phyloP scores from a whole-genome alignment of 2,329 filamentous ascomycete species.

The Trichoderma cornu-damae region DNA sequence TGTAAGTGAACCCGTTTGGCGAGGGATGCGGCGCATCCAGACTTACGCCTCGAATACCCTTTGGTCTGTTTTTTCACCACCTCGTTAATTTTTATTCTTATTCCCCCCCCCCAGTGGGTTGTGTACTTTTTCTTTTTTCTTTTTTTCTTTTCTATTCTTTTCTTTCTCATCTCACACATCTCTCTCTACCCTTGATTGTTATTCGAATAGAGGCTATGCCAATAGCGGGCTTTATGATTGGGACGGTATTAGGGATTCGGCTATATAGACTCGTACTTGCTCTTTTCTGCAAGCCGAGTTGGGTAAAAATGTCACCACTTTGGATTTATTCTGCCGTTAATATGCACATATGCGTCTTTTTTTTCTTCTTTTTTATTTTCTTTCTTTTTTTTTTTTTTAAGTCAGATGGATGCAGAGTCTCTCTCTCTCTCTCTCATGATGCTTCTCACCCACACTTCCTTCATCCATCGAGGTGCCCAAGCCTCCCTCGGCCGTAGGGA shows the following conservation, averaged over 20 bases:
- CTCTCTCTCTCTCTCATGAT: too few species aligned
- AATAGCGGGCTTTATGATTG: conserved; percentile 8
- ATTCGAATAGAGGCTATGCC: conserved; percentile 11
- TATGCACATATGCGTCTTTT: not conserved
- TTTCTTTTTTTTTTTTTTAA: not conserved
- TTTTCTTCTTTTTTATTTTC: not conserved
- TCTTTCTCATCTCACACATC: not conserved
- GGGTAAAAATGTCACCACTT: not conserved
- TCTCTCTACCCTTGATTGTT: not conserved
- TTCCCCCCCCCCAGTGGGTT: too few species aligned
- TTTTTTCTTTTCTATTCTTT: not conserved
- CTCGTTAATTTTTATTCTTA: not conserved
- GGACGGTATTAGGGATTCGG: not conserved
- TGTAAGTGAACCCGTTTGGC: conserved; percentile 1
- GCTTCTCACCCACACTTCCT: too few species aligned
- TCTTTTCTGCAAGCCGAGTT: not conserved
- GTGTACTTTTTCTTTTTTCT: not conserved
- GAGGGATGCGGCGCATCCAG: not conserved
- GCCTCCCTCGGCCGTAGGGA: too few species aligned
- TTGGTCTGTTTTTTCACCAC: not conserved
- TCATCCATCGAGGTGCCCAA: too few species aligned
- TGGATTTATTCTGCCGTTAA: not conserved
- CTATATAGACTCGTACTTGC: not conserved
- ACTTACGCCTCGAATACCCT: conserved; percentile 6
- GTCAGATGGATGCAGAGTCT: not conserved